phyloP scores from a whole-genome alignment of 2,329 filamentous ascomycete genomes.

The Colletotrichum scovillei region DNA sequence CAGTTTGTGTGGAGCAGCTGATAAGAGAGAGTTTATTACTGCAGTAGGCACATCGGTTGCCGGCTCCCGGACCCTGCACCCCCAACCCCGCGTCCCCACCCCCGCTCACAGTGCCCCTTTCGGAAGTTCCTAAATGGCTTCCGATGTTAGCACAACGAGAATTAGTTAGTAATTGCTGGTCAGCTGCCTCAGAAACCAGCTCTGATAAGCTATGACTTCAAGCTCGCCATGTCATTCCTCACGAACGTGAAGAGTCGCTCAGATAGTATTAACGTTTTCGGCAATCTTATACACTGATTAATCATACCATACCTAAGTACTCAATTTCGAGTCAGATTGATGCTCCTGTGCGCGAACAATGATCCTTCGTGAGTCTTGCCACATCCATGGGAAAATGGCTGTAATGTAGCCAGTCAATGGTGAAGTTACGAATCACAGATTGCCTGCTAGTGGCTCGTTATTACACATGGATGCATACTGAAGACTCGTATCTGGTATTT shows the following conservation, averaged over 20 bases:
- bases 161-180: neutral
- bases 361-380: too few relatives aligned
- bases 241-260: neutral
- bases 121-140: conserved; percentile 9
- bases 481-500: too few relatives aligned
- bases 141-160: neutral
- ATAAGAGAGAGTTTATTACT: neutral
- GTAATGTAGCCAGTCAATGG: too few relatives aligned
- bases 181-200: neutral
- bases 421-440: too few relatives aligned
- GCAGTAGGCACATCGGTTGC: neutral
- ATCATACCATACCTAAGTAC: too few relatives aligned
- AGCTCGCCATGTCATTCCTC: neutral
- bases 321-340: neutral
- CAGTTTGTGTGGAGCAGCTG: neutral
- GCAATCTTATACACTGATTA: neutral
- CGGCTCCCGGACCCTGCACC: conserved; percentile 1
- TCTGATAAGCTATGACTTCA: neutral
- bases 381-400: too few relatives aligned
- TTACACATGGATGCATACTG: too few relatives aligned
- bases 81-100: neutral
- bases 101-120: neutral
- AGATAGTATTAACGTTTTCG: neutral
- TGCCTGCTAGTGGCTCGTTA: too few relatives aligned
- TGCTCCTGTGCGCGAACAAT: too few relatives aligned